These are phyloP conservation scores for Mortierella sp. DNA, from an alignment of 371 early-diverging fungal genomes.

Conservation along the genomic window DNA sequence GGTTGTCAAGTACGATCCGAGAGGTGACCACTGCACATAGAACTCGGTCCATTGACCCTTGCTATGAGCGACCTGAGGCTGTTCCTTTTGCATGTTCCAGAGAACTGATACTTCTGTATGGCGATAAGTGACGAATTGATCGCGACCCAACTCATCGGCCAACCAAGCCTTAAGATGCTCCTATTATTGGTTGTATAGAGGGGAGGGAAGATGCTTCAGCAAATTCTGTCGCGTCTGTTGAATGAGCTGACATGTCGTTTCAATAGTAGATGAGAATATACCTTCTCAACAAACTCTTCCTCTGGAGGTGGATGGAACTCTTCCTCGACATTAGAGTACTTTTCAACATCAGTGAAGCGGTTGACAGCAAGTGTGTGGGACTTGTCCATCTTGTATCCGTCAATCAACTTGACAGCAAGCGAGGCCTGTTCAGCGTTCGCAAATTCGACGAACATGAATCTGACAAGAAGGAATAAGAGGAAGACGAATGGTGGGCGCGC, in stretches of 20 bases:
- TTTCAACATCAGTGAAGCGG: slow-evolving; percentile 92
- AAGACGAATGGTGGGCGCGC: too few relatives aligned
- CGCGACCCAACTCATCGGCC: slow-evolving; percentile 85
- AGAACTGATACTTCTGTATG: slow-evolving; percentile 85
- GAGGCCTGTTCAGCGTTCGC: slow-evolving; percentile 87
- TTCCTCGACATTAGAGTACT: slow-evolving; percentile 79
- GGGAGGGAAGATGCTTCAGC: too few relatives aligned
- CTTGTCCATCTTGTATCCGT: slow-evolving; percentile 87
- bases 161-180: slow-evolving; percentile 94
- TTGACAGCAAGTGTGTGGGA: slow-evolving; percentile 85
- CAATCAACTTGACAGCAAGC: slow-evolving; percentile 79
- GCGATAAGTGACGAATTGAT: slow-evolving; percentile 91
- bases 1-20: slow-evolving; percentile 92
- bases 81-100: slow-evolving; percentile 91
- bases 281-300: slow-evolving; percentile 74
- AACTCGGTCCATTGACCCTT: slow-evolving; percentile 93
- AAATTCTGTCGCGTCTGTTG: too few relatives aligned
- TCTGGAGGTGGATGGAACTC: slow-evolving; percentile 76
- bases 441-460: slow-evolving; percentile 94
- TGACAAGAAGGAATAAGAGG: slow-evolving; percentile 31
- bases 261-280: too few relatives aligned
- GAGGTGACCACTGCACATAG: slow-evolving; percentile 94
- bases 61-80: slow-evolving; percentile 81
- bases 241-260: too few relatives aligned
- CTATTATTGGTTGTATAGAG: too few relatives aligned